Base-by-base conservation (phyloP, 306 rosid genomes). In the Hippophae gyantsensis region DNA sequence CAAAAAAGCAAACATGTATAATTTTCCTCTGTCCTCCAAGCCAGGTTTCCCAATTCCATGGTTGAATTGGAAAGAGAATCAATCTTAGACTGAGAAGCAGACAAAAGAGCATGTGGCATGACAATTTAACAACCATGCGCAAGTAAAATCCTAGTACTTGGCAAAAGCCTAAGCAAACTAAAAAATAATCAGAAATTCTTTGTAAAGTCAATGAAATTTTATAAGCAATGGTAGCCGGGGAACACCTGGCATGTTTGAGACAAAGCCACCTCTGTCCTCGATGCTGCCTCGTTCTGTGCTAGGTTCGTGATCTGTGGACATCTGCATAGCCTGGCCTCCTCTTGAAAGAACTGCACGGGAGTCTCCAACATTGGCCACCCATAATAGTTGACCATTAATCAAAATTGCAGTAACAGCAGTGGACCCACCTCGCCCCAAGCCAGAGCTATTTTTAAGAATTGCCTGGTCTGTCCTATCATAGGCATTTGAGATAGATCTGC, bases 351-450 rank as follows among this genome's bases (percentile, higher is more conserved):
- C 98, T 59, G 95, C 96, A 60, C 98, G 78, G 7, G 98, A 87
- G 73, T 90, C 98, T 70, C 98, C 98, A 48, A 90, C 92, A 69
- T 90, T 90, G 18, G 98, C 95, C 65, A 87, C 78, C 76, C 78
- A 90, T 48, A 90, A 62, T 58, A 65, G 73, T 67, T 56, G 81
- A 48, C 87, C 82, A 46, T 90, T 75, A 2, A 90, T 64, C 84
- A 90, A 66, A 67, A 90, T 85, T n/a, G 95, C 96, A 60, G 96
- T 90, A 49, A 90, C 98, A 5, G 98, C 98, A 13, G 98, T 87
- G 13, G 98, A 90, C 48, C 98, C 98, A 18, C 98, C 98, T 27
- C 76, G 90, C 43, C 98, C 98, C 81, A 90, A 76, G 79, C 81
- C 96, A 66, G 98, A 74, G 72, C 98, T 90, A 18, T 81, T 78